Base-by-base conservation (phyloP, 257 asterid species). In the Cordia subcordata region DNA sequence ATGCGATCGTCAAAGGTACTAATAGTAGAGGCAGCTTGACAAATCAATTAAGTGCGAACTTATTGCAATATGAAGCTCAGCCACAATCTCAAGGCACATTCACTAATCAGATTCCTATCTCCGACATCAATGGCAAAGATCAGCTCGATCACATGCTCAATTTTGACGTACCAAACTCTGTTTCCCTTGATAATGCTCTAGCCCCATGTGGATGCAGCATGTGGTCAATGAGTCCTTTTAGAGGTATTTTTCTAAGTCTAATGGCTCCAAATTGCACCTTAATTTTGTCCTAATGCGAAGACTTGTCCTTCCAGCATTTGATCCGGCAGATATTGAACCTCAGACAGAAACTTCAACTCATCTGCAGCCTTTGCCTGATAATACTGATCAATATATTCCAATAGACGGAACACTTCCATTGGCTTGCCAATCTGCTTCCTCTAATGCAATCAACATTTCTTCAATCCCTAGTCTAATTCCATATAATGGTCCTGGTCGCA, bases 401-500 rank as follows among this genome's bases (percentile, higher is more conserved):
- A 1, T 39, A 5, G 44, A 39, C 12, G 44, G 44, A 39, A 39
- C 47, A 42, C 5, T 32, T 44, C 61, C 64, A 40, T 8, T 18
- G 14, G 17, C 45, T 20, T 59, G 16, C 55, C 51, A 40, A 52
- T 18, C 52, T 1, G 5, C 23, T 33, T 60, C 57, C 62, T 47
- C 39, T 16, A 51, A 15, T 23, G 60, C 10, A 13, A 51, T 58
- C 23, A 14, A 21, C 46, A 52, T 66, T 37, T 66, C 71, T 57
- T 49, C 61, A 21, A 66, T 27, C 35, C 35, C 13, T 38, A 60
- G 39, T 32, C 66, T 40, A 17, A 66, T 66, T 27, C 55, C 71
- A 13, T 66, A 35, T 11, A 16, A 20, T 60, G 72, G 62, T 35
- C 62, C 56, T 15, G 58, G 61, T 35, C 60, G 50, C 53, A 62